These are phyloP conservation scores for Rhodosporidiobolus sp. DNA, from an alignment of 768 basidiomycete species.

Conservation along the genomic window DNA sequence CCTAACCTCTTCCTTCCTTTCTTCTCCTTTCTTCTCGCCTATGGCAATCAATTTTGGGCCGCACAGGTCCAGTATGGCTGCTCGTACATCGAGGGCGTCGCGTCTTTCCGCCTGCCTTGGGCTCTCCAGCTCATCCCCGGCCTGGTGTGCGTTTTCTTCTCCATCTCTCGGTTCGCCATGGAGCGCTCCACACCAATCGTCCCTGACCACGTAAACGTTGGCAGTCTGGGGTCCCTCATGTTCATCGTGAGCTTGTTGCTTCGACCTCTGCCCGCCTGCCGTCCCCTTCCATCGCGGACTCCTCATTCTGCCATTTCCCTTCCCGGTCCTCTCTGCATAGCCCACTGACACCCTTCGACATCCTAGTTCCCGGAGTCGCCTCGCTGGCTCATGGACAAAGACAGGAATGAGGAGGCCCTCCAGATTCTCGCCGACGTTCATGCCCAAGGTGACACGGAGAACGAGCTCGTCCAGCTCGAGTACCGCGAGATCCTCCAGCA, in stretches of 20 bases:
- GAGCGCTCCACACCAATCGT: no score
- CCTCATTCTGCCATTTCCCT: no score
- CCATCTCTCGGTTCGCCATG: no score
- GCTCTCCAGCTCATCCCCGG: conserved; percentile 67
- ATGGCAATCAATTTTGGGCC: no score
- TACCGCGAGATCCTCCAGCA: conserved; percentile 50
- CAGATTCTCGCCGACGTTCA: conserved; percentile 73
- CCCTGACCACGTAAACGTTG: conserved; percentile 22
- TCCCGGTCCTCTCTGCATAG: no score
- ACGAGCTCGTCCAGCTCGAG: conserved; percentile 66
- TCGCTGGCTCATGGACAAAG: conserved; percentile 1
- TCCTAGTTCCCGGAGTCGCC: neutral
- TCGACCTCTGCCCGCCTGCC: neutral
- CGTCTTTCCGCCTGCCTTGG: conserved; percentile 58
- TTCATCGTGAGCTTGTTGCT: conserved; percentile 57
- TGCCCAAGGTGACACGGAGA: conserved; percentile 58
- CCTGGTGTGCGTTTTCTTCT: no score
- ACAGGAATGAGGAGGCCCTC: conserved; percentile 56
- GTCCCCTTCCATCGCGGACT: neutral
- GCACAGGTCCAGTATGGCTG: no score
- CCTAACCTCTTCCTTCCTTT: conserved; percentile 56
- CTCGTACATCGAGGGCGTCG: conserved; percentile 59
- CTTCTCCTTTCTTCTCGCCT: neutral
- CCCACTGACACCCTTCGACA: no score
- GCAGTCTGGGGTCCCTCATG: conserved; percentile 68